phyloP scores from a whole-genome alignment of 192 early-diverging fungal species.

The Coemansia sp. region DNA sequence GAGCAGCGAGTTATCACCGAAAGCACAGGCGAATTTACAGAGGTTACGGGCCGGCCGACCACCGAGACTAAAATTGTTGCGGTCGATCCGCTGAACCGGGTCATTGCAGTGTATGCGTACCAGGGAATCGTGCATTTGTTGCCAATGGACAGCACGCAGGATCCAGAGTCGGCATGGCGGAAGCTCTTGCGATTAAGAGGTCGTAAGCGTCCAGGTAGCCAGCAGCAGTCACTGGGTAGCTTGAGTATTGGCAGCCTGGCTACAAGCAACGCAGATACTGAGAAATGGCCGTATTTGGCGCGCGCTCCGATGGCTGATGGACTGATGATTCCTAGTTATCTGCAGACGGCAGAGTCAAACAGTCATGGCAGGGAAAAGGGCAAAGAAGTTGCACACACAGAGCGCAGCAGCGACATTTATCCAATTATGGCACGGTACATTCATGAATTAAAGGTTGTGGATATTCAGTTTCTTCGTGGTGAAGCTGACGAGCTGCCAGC shows the following conservation, averaged over 20 bases:
- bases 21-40: conserved; percentile 60
- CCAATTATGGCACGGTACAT: conserved; percentile 31
- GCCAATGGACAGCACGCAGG: conserved; percentile 40
- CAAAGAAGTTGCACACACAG: conserved; percentile 26
- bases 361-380: conserved; percentile 25
- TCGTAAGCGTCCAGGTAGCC: too few species aligned
- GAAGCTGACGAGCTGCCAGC: conserved; percentile 6
- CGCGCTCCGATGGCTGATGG: conserved; percentile 11
- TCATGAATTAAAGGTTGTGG: conserved; percentile 43
- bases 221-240: neutral
- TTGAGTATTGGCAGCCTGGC: neutral
- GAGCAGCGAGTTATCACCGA: conserved; percentile 62
- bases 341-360: conserved; percentile 3
- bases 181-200: neutral
- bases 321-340: conserved; percentile 23
- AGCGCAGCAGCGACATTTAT: conserved; percentile 39
- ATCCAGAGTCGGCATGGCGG: conserved; percentile 11
- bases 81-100: conserved; percentile 58
- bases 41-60: conserved; percentile 58
- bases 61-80: conserved; percentile 57
- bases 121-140: conserved; percentile 70
- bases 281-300: conserved; percentile 33
- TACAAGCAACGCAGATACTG: neutral
- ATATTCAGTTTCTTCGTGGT: conserved; percentile 32
- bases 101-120: conserved; percentile 65